Evolutionary conservation across 1,284 basidiomycete genomes (phyloP).

Genomic region (Leccinum huronense): DNA sequence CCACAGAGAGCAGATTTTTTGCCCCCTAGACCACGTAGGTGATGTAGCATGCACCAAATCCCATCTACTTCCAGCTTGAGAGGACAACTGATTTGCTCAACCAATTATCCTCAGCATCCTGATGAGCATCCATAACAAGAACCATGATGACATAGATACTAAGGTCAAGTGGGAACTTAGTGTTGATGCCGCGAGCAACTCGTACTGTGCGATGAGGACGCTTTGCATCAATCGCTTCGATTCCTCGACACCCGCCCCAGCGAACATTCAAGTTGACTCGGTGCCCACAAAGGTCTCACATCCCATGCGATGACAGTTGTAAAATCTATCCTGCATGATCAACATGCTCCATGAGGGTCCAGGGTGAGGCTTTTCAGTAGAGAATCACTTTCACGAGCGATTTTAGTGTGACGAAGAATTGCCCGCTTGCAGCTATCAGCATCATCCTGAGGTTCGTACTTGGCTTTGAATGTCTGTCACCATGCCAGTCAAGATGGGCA

Average conservation of each 20-base stretch:
- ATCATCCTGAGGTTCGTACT: conserved; percentile 90
- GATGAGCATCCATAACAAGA: no score
- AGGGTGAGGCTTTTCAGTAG: no score
- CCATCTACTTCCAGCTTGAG: background rate
- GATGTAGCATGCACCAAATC: background rate
- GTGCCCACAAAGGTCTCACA: conserved; percentile 45
- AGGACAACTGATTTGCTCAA: background rate
- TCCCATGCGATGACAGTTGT: conserved; percentile 64
- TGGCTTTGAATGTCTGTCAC: conserved; percentile 94
- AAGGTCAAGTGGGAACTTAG: no score
- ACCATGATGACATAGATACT: no score
- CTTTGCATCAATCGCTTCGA: conserved; percentile 30
- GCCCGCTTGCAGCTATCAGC: conserved; percentile 77
- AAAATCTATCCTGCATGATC: conserved; percentile 65
- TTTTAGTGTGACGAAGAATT: conserved; percentile 93
- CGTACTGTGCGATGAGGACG: conserved; percentile 50
- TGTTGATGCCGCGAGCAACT: no score
- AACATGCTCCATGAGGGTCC: conserved; percentile 38
- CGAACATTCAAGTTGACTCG: conserved; percentile 36
- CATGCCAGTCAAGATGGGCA: conserved; percentile 96
- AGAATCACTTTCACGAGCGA: conserved; percentile 69
- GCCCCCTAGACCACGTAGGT: background rate
- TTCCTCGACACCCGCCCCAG: conserved; percentile 17
- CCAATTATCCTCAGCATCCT: no score
- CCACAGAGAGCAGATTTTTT: background rate